Evolutionary conservation across 495 filamentous ascomycete genomes (phyloP).

Genomic region (Penicillium samsonianum): DNA sequence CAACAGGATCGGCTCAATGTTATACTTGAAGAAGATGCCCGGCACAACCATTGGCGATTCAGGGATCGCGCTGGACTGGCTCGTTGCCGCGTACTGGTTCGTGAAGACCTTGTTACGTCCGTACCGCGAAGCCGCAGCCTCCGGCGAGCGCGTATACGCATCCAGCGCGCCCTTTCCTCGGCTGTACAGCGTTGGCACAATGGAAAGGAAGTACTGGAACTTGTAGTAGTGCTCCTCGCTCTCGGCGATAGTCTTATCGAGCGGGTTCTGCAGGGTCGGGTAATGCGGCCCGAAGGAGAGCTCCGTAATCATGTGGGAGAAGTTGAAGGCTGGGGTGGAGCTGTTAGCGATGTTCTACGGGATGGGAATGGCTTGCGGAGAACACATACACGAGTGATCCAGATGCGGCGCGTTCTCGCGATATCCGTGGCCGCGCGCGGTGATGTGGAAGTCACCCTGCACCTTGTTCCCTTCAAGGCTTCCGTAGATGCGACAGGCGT

Average conservation of each 20-base stretch:
- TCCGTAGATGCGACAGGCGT: conserved; percentile 85
- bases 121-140: conserved; percentile 24
- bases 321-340: conserved; percentile 76
- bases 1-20: conserved; percentile 94
- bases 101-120: conserved; percentile 70
- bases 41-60: conserved; percentile 67
- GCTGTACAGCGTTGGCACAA: conserved; percentile 95
- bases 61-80: conserved; percentile 67
- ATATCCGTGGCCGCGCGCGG: conserved; percentile 93
- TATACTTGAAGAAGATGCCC: conserved; percentile 98
- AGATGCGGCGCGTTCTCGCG: conserved; percentile 76
- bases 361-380: background rate
- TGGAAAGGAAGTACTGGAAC: conserved; percentile 96
- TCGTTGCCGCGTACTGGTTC: conserved; percentile 97
- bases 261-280: conserved; percentile 88
- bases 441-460: conserved; percentile 98
- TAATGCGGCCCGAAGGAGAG: conserved; percentile 96
- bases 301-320: conserved; percentile 95
- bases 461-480: conserved; percentile 92
- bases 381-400: conserved; percentile 71
- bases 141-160: conserved; percentile 34
- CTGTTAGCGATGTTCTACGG: conserved; percentile 1
- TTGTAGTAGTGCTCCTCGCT: conserved; percentile 84
- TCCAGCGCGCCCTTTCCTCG: conserved; percentile 53
- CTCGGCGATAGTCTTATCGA: conserved; percentile 82